Evolutionary conservation across 495 filamentous ascomycete genomes (phyloP), one percentile per base, ranked within the genome.

Genomic region (Aspergillus biplanus): DNA sequence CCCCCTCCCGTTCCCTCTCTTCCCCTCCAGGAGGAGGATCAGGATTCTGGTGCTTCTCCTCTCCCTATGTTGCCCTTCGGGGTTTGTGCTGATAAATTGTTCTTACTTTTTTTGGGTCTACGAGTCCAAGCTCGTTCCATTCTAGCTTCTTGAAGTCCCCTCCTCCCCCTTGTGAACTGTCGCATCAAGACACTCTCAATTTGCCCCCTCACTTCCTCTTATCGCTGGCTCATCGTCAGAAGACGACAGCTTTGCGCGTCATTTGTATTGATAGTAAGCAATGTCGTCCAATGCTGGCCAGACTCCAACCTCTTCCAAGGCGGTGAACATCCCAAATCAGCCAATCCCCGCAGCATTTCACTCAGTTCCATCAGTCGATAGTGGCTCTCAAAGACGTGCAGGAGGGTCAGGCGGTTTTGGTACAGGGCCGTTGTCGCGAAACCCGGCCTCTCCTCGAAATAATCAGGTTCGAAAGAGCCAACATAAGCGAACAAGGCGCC

Each of bases 381-480:
- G 67, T 37, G 84, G 90, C 42, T 80, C 81, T 39, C 87, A 89
- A 69, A 79, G 86, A 70, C 85, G 89, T 61, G 73, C 75, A 52
- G 87, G 88, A 56, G 84, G 84, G 52, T 87, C 86, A 35, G 86
- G 89, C 58, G 87, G 83, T 66, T 83, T 84, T 70, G 85, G 88
- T 44, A 80, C 86, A 56, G 86, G 86, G 49, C 78, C 86, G 15
- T 82, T 79, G 13, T 81, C 87, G 49, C 83, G 86, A 42, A 73
- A 70, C 37, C 71, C 81, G 7, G 76, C 79, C 18, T 75, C 84
- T 34, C 72, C 83, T 48, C 82, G 91, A 63, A 97, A 93, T 77
- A 87, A 83, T 59, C 94, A 97, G 79, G 77, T 77, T 31, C 77
- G 83, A 56, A 88, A 87, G 75, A 92, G 86, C 73, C 91, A 91